These are phyloP conservation scores for Phytopythium vexans DNA, from an alignment of 352 stramenopile species.

Conservation along the genomic window DNA sequence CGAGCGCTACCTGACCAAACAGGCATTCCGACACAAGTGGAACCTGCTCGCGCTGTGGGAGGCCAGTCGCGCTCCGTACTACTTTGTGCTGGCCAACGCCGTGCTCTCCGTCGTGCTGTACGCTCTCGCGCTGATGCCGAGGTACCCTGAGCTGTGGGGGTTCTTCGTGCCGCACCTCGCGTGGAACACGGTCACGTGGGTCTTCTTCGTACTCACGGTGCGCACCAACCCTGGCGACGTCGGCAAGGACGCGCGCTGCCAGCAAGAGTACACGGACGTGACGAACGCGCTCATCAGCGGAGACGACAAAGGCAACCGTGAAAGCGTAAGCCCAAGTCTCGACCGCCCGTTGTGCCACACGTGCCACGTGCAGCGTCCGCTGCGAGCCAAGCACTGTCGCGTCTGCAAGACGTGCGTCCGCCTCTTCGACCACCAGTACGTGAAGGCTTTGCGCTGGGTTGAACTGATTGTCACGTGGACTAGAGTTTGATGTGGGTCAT, in stretches of 20 bases:
- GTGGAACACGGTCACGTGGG: constrained; percentile 56
- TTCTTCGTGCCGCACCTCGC: constrained; percentile 60
- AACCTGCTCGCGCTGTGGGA: constrained; percentile 59
- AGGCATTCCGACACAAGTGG: constrained; percentile 35
- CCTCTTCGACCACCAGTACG: constrained; percentile 97
- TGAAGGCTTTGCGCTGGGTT: constrained; percentile 6
- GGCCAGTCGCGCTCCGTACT: constrained; percentile 56
- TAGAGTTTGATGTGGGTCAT: not conserved
- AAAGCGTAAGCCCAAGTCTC: constrained; percentile 10
- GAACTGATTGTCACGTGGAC: not conserved
- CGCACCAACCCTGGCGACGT: constrained; percentile 58
- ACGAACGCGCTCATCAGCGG: constrained; percentile 41
- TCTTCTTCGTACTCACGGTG: constrained; percentile 63
- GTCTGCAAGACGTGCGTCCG: constrained; percentile 94
- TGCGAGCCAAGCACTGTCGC: constrained; percentile 82
- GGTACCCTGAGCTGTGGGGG: constrained; percentile 49
- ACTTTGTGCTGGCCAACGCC: constrained; percentile 65
- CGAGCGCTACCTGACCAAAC: constrained; percentile 44
- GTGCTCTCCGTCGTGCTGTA: constrained; percentile 38
- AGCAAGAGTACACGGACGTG: constrained; percentile 52
- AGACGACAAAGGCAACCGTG: constrained; percentile 6
- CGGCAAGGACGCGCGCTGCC: constrained; percentile 25
- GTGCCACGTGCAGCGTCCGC: constrained; percentile 73
- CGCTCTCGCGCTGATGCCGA: constrained; percentile 45
- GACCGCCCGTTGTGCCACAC: constrained; percentile 80